These are phyloP conservation scores for Colletotrichum orbiculare DNA, from an alignment of 2,329 filamentous ascomycete species.

Conservation along the genomic window DNA sequence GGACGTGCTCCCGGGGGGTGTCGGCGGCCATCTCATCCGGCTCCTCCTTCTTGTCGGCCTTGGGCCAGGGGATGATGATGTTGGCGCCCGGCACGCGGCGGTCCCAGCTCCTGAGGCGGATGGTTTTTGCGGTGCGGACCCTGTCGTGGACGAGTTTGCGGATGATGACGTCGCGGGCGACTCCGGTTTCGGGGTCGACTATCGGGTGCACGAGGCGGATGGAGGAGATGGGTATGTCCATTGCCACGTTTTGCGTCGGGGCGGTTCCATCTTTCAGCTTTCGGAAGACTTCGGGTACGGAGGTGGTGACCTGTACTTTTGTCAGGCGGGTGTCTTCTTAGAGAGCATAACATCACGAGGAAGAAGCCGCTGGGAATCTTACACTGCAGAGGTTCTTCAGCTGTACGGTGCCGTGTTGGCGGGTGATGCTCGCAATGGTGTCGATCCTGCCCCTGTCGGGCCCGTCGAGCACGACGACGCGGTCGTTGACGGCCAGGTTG, in stretches of 20 bases:
- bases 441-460: slow-evolving; percentile 87
- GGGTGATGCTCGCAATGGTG: slow-evolving; percentile 68
- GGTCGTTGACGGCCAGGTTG: slow-evolving; percentile 75
- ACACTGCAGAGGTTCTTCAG: slow-evolving; percentile 74
- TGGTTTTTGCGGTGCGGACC: background rate
- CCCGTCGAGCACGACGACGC: slow-evolving; percentile 84
- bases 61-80: slow-evolving; percentile 81
- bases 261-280: slow-evolving; percentile 49
- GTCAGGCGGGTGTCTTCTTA: no score
- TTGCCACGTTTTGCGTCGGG: slow-evolving; percentile 59
- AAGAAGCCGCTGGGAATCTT: slow-evolving; percentile 42
- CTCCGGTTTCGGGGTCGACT: slow-evolving; percentile 71
- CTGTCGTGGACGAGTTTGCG: slow-evolving; percentile 70
- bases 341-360: no score
- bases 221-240: slow-evolving; percentile 74
- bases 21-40: slow-evolving; percentile 64
- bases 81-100: slow-evolving; percentile 78
- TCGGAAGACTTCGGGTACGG: slow-evolving; percentile 49
- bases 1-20: slow-evolving; percentile 82
- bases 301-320: slow-evolving; percentile 49
- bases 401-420: slow-evolving; percentile 65
- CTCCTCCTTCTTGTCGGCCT: slow-evolving; percentile 52
- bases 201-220: slow-evolving; percentile 86
- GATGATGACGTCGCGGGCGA: slow-evolving; percentile 79
- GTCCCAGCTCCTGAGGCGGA: background rate